Evolutionary conservation across 768 basidiomycete genomes (phyloP), one percentile per base, ranked within the genome.

Genomic region (Serpula lacrymans): DNA sequence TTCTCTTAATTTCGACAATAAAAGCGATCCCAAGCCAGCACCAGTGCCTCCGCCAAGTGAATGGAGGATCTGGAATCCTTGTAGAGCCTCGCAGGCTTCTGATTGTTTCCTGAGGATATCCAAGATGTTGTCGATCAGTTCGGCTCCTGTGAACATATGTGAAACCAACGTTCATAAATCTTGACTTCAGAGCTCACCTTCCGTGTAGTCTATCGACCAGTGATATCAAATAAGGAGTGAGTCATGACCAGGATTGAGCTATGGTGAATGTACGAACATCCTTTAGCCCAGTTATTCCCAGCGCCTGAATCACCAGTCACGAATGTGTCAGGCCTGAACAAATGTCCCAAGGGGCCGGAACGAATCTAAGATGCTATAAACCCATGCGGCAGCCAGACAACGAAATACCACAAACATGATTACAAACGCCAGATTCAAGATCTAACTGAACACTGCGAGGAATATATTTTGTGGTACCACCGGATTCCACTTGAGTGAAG

Each of bases 231-330:
- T 45, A 42, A 47, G 25, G 22, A 36, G 14, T 20, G 26, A 16
- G 39, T 47, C 1, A 34, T 34, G 25, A 42, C n/a, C n/a, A n/a
- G n/a, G n/a, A n/a, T n/a, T 14, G 24, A 42, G 12, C 18, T 18
- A 34, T n/a, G 29, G 26, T 29, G 69, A 7, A 10, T 7, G 37
- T 39, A 65, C 84, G 65, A 52, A 88, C 88, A 88, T 74, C 88
- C 90, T 67, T 96, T 95, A 12, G 91, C 92, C 88, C 90, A 96
- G 48, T 94, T 95, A 54, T 97, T 96, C 13, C 92, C 93, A 1
- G 92, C 82, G 36, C 80, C 75, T 42, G 68, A 66, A 31, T 74
- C 62, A 5, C 80, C 74, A 26, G 77, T 75, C 34, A 93, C 58
- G 57, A 76, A 95, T 2, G 89, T 95, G 57, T 93, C 91, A 2